These are phyloP conservation scores for Funneliformis caledonium DNA, from an alignment of 371 early-diverging fungal species.

Conservation along the genomic window DNA sequence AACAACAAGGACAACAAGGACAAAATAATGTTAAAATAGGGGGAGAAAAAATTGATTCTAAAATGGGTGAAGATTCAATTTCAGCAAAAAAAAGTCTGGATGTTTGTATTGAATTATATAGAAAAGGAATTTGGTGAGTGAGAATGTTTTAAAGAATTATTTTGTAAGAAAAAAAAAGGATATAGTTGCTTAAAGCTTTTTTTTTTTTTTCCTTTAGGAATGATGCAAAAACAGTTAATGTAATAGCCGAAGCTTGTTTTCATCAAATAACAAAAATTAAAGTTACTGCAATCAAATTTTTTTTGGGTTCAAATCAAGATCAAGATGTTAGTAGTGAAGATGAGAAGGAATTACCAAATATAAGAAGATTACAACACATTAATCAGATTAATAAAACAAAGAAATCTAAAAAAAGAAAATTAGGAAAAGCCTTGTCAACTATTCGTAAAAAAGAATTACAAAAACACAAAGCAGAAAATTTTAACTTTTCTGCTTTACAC, in stretches of 20 bases:
- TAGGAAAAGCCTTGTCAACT: conserved; percentile 75
- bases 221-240: conserved; percentile 96
- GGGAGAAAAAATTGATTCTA: conserved; percentile 44
- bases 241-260: conserved; percentile 95
- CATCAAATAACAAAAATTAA: conserved; percentile 87
- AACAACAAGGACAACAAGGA: not conserved
- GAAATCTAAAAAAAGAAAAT: conserved; percentile 66
- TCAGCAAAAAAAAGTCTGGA: conserved; percentile 95
- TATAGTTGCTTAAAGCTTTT: not conserved
- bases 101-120: conserved; percentile 94
- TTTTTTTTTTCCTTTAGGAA: conserved; percentile 52
- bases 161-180: not conserved
- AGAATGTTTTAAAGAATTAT: not conserved
- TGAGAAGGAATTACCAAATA: conserved; percentile 58
- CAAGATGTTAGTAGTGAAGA: conserved; percentile 73
- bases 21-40: conserved; percentile 46
- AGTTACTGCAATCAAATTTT: conserved; percentile 93
- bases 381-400: conserved; percentile 83
- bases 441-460: conserved; percentile 71
- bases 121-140: conserved; percentile 86
- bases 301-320: conserved; percentile 78
- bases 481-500: conserved; percentile 93
- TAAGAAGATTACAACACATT: conserved; percentile 76
- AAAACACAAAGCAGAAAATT: conserved; percentile 71
- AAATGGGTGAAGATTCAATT: conserved; percentile 74